Percentiles rank a stretch among this genome's conserved stretches.
These are phyloP conservation scores for Puccinia triticina DNA, from an alignment of 1,284 basidiomycete genomes.

Conservation along the genomic window DNA sequence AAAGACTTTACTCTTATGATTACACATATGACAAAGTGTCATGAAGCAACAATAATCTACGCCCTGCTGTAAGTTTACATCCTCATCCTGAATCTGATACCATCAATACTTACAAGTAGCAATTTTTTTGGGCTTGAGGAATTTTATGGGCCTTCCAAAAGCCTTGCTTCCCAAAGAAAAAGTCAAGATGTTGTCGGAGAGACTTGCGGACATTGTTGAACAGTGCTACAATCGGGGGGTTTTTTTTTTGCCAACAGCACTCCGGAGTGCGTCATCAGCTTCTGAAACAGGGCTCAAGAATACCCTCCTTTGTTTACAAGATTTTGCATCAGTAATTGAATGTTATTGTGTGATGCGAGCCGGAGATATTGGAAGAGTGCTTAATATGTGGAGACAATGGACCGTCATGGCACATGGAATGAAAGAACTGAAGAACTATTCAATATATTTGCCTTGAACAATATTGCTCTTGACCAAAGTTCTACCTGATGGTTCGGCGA, in stretches of 20 bases:
- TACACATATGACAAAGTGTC: background rate
- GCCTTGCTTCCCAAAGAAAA: background rate
- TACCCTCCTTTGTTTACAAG: background rate
- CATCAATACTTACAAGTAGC: too few species aligned
- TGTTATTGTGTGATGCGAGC: background rate
- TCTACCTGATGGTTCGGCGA: background rate
- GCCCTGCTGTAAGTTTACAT: background rate
- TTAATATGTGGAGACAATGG: constrained; percentile 1
- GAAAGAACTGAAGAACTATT: background rate
- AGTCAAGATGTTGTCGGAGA: background rate
- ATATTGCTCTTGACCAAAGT: background rate
- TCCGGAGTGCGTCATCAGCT: background rate
- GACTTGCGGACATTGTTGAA: background rate
- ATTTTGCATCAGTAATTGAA: background rate
- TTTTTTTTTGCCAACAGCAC: background rate
- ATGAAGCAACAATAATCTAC: background rate
- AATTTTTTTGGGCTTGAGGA: background rate
- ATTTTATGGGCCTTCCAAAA: background rate
- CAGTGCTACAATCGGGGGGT: background rate
- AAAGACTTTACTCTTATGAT: constrained; percentile 22
- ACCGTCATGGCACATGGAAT: background rate
- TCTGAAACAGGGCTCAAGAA: background rate
- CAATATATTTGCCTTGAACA: background rate
- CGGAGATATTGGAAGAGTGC: background rate
- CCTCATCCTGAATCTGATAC: too few species aligned